Evolutionary conservation across 1,284 basidiomycete species (phyloP), one percentile per base, ranked within the genome.

Genomic region (Cystobasidium sp.): DNA sequence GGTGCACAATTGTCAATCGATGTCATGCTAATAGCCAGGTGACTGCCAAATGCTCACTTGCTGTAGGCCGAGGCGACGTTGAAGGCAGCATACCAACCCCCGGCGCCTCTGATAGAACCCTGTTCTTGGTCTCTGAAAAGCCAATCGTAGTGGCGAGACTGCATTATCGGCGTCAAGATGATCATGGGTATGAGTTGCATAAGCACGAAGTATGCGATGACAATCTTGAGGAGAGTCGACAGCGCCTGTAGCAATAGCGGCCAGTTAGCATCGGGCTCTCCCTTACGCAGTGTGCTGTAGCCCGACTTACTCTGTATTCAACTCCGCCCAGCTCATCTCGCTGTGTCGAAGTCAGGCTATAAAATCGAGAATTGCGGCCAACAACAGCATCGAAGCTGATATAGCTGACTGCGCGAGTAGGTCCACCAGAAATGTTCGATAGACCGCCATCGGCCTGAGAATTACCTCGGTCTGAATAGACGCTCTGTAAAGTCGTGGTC

Each of bases 241-340:
- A 62, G 76, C 55, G 76, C 79, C 77, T 76, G 77, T 31, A 74
- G 49, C 63, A 67, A 76, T 51, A 14, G 16, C 14, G 47, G 47
- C 2, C 71, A 62, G 76, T 70, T 3, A 75, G 44, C 69, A 76
- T 76, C 76, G 69, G 2, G 76, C 22, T 14, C 20, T 20, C 47
- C 14, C 20, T 51, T 16, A 16, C 20, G 47, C 14, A 51, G 3
- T 20, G 47, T 20, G 47, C 16, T 37, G 59, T 37, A 75, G 89
- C 90, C 70, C 97, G 83, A 43, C 74, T 6, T 51, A 79, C 93
- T n/a, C 93, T 87, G 80, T 94, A 98, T 82, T 99, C 96, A 16
- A 97, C 91, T 6, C 95, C 95, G 8, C 94, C 94, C 6, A 98
- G 85, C 82, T 97, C 94, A 76, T 96, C 91, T 78, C 93, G 85